Evolutionary conservation across 805 yeast genomes (phyloP).

Genomic region (Kodamaea neixiangensis): DNA sequence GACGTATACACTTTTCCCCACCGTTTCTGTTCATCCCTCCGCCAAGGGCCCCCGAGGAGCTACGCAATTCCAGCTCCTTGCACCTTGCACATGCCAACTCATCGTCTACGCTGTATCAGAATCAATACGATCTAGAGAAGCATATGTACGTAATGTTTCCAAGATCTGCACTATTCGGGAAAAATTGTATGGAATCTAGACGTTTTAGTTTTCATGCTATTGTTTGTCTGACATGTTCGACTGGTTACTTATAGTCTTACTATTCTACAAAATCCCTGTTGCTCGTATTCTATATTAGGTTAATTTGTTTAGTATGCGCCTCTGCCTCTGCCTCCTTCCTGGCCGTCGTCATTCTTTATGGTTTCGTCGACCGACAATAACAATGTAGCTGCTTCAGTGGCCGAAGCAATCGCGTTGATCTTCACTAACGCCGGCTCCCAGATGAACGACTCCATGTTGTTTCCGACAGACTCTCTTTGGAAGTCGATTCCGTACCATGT

Average conservation of each 20-base stretch:
- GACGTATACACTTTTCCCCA: too few species aligned
- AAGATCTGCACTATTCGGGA: not conserved
- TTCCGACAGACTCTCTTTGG: constrained; percentile 75
- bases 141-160: not conserved
- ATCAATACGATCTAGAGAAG: not conserved
- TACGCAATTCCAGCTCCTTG: not conserved
- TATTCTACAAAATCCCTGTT: not conserved
- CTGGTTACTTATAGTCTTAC: not conserved
- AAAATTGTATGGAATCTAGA: not conserved
- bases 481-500: constrained; percentile 92
- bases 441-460: constrained; percentile 81
- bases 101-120: not conserved
- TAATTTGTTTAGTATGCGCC: constrained; percentile 48
- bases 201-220: not conserved
- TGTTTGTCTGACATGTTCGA: not conserved
- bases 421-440: constrained; percentile 99
- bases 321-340: constrained; percentile 65
- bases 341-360: constrained; percentile 61
- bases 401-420: constrained; percentile 89
- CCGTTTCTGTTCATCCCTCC: too few species aligned
- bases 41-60: not conserved
- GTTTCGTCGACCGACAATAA: constrained; percentile 97
- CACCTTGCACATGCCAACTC: not conserved
- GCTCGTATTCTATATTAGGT: constrained; percentile 2
- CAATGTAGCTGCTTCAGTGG: constrained; percentile 94